phyloP scores from a whole-genome alignment of 495 filamentous ascomycete species.

The Corynascus novoguineensis region DNA sequence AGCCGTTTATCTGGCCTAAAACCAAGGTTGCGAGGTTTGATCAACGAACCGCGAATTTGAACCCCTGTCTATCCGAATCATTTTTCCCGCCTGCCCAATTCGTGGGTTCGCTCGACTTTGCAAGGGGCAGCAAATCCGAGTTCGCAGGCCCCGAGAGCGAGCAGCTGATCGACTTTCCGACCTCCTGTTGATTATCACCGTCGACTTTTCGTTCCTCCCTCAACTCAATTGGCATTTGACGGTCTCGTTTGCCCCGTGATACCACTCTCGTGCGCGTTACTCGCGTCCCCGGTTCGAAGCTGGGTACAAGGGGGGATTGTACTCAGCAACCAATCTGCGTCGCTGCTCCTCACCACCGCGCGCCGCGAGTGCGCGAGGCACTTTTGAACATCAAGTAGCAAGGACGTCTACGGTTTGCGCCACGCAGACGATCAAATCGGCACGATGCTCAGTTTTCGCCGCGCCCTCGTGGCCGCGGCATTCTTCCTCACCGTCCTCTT shows the following conservation, averaged over 20 bases:
- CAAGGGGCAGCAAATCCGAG: background rate
- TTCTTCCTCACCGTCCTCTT: conserved; percentile 65
- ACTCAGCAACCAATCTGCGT: background rate
- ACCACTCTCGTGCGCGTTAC: background rate
- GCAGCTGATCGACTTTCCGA: background rate
- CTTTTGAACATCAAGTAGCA: background rate
- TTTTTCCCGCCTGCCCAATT: background rate
- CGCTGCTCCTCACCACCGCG: background rate
- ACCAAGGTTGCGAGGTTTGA: conserved; percentile 17
- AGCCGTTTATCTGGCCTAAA: background rate
- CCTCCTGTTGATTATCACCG: background rate
- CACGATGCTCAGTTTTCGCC: conserved; percentile 60
- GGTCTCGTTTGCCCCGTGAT: background rate
- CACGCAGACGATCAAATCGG: conserved; percentile 10
- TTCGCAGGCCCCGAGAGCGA: background rate
- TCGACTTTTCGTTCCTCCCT: background rate
- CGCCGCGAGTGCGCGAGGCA: background rate
- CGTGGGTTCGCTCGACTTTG: background rate
- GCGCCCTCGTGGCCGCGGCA: conserved; percentile 62
- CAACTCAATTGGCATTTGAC: background rate
- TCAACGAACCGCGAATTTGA: conserved; percentile 17
- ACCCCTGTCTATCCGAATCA: conserved; percentile 18
- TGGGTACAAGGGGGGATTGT: background rate
- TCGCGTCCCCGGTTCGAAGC: background rate
- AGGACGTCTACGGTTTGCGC: conserved; percentile 3